Base-by-base conservation (phyloP, 177 flowering plant genomes). In the Telopea speciosissima region DNA sequence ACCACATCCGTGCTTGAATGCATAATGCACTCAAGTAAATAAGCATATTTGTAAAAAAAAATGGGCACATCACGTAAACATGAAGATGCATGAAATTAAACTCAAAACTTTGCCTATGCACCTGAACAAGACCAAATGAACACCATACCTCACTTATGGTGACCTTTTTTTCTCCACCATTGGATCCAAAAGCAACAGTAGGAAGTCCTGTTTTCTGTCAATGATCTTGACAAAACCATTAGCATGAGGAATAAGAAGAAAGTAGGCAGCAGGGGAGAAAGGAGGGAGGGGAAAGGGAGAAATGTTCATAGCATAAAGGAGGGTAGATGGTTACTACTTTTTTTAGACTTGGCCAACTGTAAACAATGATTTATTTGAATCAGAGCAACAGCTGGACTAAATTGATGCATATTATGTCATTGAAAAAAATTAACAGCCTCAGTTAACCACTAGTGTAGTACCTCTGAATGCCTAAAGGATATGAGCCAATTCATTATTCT, bases 61-160 rank as follows among this genome's bases (percentile, higher is more conserved):
- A 19, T 58, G 22, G 8, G 61, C 0, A 58, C 61, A 58, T 58
- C 23, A 17, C 2, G 61, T 19, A n/a, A 0, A 21, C 5, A 58
- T 2, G 61, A 19, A 4, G 23, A 58, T 58, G 61, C 61, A 21
- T 8, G 8, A 19, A 58, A 49, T 49, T 49, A 49, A 12, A 12
- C 13, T 0, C 13, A 5, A 36, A 36, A 36, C 58, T 5, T 12
- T 52, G 17, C n/a, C 61, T 19, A n/a, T 58, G n/a, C 21, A 63
- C 26, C 56, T 25, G 22, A 68, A 52, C 4, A 65, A 56, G n/a
- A 11, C 40, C 40, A 62, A 67, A 42, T 28, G 60, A 58, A 45
- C 36, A 58, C 25, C 83, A 74, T 73, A 93, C 99, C 97, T 96
- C 96, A 67, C 83, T 76, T 77, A 96, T 78, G 33, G 76, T 85